A percentile compares a stretch with the other conserved stretches of the same genome.
These are phyloP conservation scores for Lodderomyces jiufengensis DNA, from an alignment of 1,139 yeast species.

Conservation along the genomic window DNA sequence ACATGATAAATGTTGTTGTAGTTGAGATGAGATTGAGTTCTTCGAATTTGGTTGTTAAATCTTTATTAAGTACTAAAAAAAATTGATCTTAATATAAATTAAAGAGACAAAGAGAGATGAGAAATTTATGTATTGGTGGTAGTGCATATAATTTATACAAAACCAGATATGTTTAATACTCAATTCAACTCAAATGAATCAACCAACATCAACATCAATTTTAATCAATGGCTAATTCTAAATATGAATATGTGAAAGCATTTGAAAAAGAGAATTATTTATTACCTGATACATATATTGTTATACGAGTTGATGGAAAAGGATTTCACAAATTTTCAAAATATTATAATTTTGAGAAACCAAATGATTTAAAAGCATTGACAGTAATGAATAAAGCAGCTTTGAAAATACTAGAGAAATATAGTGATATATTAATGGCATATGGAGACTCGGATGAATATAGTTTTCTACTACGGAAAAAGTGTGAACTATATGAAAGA, in stretches of 20 bases:
- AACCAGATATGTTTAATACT: no score
- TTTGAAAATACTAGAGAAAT: constrained; percentile 50
- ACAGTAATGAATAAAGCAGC: constrained; percentile 84
- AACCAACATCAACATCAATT: no score
- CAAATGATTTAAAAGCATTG: constrained; percentile 79
- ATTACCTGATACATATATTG: constrained; percentile 76
- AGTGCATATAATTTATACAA: constrained; percentile 3
- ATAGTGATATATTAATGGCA: constrained; percentile 74
- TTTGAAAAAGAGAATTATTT: constrained; percentile 75
- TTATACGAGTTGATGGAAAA: constrained; percentile 88
- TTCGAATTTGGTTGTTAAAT: no score
- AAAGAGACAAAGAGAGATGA: no score
- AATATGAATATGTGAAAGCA: constrained; percentile 78
- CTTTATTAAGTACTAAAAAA: no score
- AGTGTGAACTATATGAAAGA: constrained; percentile 70
- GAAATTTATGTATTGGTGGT: constrained; percentile 3
- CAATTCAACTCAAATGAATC: neutral
- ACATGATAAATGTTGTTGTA: constrained; percentile 5
- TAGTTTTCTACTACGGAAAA: constrained; percentile 66
- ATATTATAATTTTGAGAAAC: constrained; percentile 72
- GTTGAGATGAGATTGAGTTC: neutral
- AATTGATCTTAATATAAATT: no score
- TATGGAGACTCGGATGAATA: constrained; percentile 97
- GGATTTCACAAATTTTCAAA: constrained; percentile 87
- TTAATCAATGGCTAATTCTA: constrained; percentile 75